Percentiles rank a stretch among this genome's conserved stretches.
Evolutionary conservation across 2,329 filamentous ascomycete genomes (phyloP).

Genomic region (Bipolaris cookei): DNA sequence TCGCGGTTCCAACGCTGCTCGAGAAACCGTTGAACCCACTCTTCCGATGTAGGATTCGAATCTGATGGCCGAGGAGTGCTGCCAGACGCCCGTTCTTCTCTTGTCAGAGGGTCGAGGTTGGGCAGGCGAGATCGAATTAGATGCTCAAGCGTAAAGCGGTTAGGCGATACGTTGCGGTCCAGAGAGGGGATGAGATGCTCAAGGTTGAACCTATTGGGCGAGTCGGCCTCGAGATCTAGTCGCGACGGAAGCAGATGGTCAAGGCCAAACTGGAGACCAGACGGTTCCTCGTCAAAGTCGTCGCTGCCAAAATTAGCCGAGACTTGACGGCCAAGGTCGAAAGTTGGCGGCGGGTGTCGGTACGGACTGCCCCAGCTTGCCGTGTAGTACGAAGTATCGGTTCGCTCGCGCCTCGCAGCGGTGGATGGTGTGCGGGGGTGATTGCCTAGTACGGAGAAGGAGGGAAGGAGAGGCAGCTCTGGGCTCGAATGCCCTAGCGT

Average conservation of each 20-base stretch:
- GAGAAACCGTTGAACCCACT: conserved; percentile 87
- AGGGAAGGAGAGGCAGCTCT: conserved; percentile 49
- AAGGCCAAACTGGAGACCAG: conserved; percentile 48
- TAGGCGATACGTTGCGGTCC: conserved; percentile 42
- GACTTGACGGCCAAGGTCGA: conserved; percentile 36
- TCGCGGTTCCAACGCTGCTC: conserved; percentile 72
- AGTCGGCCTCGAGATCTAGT: conserved; percentile 40
- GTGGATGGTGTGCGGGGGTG: conserved; percentile 46
- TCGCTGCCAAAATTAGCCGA: conserved; percentile 47
- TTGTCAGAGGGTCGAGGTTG: conserved; percentile 36
- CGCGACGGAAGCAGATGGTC: conserved; percentile 48
- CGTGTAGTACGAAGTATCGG: conserved; percentile 66
- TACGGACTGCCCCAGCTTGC: conserved; percentile 94
- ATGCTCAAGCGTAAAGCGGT: conserved; percentile 48
- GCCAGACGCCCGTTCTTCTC: conserved; percentile 26
- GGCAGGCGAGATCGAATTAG: conserved; percentile 48
- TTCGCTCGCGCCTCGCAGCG: conserved; percentile 43
- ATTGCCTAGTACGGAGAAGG: conserved; percentile 42
- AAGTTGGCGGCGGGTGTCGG: conserved; percentile 64
- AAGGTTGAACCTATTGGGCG: conserved; percentile 47
- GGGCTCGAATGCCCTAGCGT: conserved; percentile 52
- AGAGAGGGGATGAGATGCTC: conserved; percentile 49
- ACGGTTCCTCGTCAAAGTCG: conserved; percentile 48
- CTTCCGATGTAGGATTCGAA: conserved; percentile 66
- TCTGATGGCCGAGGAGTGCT: conserved; percentile 36